Evolutionary conservation across 179 eudicot genomes (phyloP), one percentile per base, ranked within the genome.

Genomic region (Camellia oleifera): DNA sequence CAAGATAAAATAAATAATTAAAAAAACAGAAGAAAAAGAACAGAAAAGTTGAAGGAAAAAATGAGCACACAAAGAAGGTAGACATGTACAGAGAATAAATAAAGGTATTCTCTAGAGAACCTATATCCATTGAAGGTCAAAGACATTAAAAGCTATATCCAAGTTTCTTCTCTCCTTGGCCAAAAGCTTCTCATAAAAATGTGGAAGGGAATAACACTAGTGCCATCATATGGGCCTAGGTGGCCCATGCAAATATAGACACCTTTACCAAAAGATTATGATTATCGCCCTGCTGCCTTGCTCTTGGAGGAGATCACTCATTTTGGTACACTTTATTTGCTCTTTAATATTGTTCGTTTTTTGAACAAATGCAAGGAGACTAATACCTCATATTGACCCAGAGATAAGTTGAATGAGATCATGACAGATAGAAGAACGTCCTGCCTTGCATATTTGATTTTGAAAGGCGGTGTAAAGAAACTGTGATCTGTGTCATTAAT

Each of bases 391-490:
- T 85, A 81, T 78, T 86, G 86, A 78, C 84, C 80, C 74, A 91
- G 88, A 75, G 97, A 82, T 48, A 95, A 80, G 82, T 90, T 93
- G 81, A 95, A 95, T 77, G 98, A 88, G 78, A 93, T 84, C 97
- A 95, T 89, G 87, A 93, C 89, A n/a, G 93, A 92, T 53, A 95
- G 83, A 73, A 93, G 92, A 81, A 95, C 87, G 83, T 95, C 98
- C 87, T 95, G 98, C 78, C 97, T 91, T 12, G 97, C 97, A 86
- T 95, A 95, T 91, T 86, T 93, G 86, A 95, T 95, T 88, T 92
- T 85, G 77, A 95, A 95, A 83, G 98, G 98, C 81, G 90, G 98
- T 67, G 98, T 86, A 52, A 91, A 88, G 77, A 95, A 95, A 78
- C 98, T 95, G 75, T 95, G 92, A 75, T 93, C 98, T 11, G 87